Evolutionary conservation across 495 filamentous ascomycete species (phyloP).

Genomic region (Astrothelium subdiscretum): DNA sequence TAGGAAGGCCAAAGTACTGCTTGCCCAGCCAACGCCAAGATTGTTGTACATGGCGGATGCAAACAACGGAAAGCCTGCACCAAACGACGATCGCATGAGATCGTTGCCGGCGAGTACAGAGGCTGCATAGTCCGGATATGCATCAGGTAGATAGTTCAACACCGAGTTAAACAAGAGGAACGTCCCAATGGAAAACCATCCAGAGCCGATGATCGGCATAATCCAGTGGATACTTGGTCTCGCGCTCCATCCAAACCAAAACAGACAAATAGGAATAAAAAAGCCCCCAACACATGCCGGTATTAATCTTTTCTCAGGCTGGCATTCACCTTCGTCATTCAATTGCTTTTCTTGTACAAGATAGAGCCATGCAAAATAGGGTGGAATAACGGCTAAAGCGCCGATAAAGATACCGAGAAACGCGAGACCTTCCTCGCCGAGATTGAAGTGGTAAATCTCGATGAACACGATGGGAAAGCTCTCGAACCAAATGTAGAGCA

Average conservation of each 20-base stretch:
- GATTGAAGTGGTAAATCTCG: conserved; percentile 38
- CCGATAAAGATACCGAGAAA: conserved; percentile 42
- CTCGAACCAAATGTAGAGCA: conserved; percentile 49
- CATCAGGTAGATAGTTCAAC: conserved; percentile 28
- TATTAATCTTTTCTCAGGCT: conserved; percentile 34
- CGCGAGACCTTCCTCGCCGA: conserved; percentile 36
- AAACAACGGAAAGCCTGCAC: conserved; percentile 40
- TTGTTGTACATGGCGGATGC: conserved; percentile 31
- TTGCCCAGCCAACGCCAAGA: conserved; percentile 25
- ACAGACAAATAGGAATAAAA: conserved; percentile 36
- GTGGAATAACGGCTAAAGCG: conserved; percentile 29
- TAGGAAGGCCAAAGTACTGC: conserved; percentile 22
- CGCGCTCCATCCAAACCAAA: conserved; percentile 41
- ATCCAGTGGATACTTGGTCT: conserved; percentile 38
- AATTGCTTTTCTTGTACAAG: conserved; percentile 31
- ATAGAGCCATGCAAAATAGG: conserved; percentile 37
- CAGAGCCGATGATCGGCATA: conserved; percentile 41
- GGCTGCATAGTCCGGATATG: conserved; percentile 31
- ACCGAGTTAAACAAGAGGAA: conserved; percentile 45
- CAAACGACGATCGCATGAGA: conserved; percentile 36
- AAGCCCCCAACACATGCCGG: conserved; percentile 36
- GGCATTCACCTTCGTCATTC: conserved; percentile 28
- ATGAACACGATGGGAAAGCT: conserved; percentile 43
- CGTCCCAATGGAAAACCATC: conserved; percentile 40
- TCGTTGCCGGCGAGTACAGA: conserved; percentile 42